These are phyloP conservation scores for Colletotrichum scovillei DNA, from an alignment of 2,329 filamentous ascomycete genomes.

Conservation along the genomic window DNA sequence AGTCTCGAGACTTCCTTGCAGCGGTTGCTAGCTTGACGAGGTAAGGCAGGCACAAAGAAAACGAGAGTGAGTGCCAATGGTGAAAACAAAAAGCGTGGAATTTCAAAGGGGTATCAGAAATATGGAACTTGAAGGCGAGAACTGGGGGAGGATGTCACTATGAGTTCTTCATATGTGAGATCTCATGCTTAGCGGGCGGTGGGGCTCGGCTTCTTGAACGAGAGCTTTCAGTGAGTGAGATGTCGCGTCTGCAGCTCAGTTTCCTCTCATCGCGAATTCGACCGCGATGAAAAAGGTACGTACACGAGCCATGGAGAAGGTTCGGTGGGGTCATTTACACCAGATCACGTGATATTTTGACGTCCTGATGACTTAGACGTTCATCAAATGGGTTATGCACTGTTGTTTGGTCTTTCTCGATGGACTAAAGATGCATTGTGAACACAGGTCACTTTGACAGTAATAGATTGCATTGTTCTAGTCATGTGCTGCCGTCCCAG, in stretches of 20 bases:
- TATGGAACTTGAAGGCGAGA: neutral
- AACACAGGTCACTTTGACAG: neutral
- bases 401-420: neutral
- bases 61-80: conserved; percentile 4
- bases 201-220: neutral
- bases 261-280: conserved; percentile 13
- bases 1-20: neutral
- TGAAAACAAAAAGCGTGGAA: neutral
- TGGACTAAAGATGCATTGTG: neutral
- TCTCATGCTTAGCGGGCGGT: conserved; percentile 10
- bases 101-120: conserved; percentile 12
- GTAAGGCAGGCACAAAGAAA: neutral
- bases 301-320: neutral
- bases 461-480: neutral
- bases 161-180: neutral
- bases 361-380: neutral
- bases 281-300: conserved; percentile 24
- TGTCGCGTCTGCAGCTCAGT: neutral
- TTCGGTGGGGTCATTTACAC: neutral
- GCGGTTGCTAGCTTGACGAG: neutral
- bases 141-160: neutral
- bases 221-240: conserved; percentile 10
- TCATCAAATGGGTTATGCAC: neutral
- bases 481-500: neutral
- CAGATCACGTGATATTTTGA: neutral